These are phyloP conservation scores for Penicillium sp. DNA, from an alignment of 2,329 filamentous ascomycete genomes.

Conservation along the genomic window DNA sequence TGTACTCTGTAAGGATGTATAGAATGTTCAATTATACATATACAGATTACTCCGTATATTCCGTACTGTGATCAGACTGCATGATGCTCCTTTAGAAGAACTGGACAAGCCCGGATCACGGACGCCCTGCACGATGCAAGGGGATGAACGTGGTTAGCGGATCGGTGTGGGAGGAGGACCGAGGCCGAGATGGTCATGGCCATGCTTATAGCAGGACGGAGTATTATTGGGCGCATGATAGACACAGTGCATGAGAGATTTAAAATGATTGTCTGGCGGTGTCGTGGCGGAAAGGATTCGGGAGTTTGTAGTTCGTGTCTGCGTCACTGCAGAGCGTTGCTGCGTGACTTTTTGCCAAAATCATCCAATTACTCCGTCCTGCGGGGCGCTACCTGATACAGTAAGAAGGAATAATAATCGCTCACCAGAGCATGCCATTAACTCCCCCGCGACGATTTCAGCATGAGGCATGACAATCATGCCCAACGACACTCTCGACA, in stretches of 20 bases:
- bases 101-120: neutral
- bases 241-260: neutral
- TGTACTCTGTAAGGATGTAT: neutral
- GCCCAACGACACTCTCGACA: neutral
- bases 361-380: neutral
- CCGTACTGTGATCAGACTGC: neutral
- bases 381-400: neutral
- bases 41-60: neutral
- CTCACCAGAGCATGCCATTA: neutral
- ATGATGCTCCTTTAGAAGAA: neutral
- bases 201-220: neutral
- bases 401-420: neutral
- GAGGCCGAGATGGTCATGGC: neutral
- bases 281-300: neutral
- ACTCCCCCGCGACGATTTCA: neutral
- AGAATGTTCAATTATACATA: neutral
- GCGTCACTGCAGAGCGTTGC: neutral
- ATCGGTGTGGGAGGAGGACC: slow-evolving; percentile 2
- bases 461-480: neutral
- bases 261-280: neutral
- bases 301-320: neutral
- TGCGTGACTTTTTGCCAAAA: neutral
- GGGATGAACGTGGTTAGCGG: slow-evolving; percentile 24
- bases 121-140: slow-evolving; percentile 15
- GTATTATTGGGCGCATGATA: neutral